Evolutionary conservation across 2,329 filamentous ascomycete species (phyloP), one percentile per base, ranked within the genome.

Genomic region (Colletotrichum tropicale): DNA sequence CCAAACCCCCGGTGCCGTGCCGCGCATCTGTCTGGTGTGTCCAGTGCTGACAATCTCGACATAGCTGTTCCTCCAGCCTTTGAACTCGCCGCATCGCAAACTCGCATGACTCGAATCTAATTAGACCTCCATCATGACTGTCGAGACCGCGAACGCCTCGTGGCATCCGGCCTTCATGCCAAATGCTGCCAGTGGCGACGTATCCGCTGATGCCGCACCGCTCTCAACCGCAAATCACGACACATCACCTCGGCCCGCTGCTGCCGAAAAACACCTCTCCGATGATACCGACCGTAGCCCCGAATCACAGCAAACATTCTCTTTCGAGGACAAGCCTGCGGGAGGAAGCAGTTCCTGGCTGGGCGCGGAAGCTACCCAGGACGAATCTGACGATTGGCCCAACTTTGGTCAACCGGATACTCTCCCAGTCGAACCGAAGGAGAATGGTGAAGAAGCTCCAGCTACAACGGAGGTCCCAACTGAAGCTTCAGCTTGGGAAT

Each of bases 131-230:
- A 81, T 74, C 74, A 87, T 87, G 86, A 83, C 83, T 78, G 80
- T 81, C 77, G 84, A 84, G 80, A 77, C 79, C 71, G 78, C 81
- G 67, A 82, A 81, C 76, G 80, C 85, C 69, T 82, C 84, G 80
- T 86, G 85, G 85, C 84, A 86, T 78, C 84, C 85, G 78, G 85
- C 85, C 66, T 78, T 84, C 74, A 84, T 86, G 81, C 86, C 87
- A 36, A 82, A 83, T 74, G 78, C 76, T 71, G 36, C 74, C 71
- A 48, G 65, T 70, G 79, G 79, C 71, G 68, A 77, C 76, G 56
- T 73, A 72, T 71, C 36, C 6, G 62, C 68, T 32, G 68, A 70
- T 5, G 26, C 70, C 66, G 55, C n/a, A 32, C 13, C 56, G 21
- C n/a, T 38, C 38, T 52, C 69, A 13, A 62, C 62, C 26, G 34